These are phyloP conservation scores for Trametes sp. DNA, from an alignment of 1,284 basidiomycete species.

Conservation along the genomic window DNA sequence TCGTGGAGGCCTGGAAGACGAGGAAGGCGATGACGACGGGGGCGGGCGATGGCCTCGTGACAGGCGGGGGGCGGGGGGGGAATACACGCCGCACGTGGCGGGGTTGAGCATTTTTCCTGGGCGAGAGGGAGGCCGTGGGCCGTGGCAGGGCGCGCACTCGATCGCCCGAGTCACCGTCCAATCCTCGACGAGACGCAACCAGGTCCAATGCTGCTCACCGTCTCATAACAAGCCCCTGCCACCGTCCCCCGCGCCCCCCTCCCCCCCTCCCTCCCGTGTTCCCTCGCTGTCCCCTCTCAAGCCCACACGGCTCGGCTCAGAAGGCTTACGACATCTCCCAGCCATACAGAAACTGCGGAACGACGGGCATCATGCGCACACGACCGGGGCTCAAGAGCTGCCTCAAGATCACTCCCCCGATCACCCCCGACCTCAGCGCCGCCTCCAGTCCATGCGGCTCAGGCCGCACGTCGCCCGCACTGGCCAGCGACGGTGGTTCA, in stretches of 20 bases:
- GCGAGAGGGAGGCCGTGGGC: constrained; percentile 7
- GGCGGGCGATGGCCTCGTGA: constrained; percentile 4
- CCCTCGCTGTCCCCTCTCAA: constrained; percentile 1
- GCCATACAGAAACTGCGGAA: neutral
- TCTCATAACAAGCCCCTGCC: constrained; percentile 27
- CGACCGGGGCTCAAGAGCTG: constrained; percentile 50
- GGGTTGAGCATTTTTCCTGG: constrained; percentile 20
- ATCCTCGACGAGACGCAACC: constrained; percentile 13
- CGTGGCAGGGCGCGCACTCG: constrained; percentile 17
- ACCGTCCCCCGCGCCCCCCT: constrained; percentile 3
- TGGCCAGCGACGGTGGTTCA: constrained; percentile 29
- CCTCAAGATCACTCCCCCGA: constrained; percentile 46
- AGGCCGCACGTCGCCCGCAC: constrained; percentile 29
- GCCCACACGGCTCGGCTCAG: constrained; percentile 2
- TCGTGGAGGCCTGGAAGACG: neutral
- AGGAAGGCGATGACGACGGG: constrained; percentile 8
- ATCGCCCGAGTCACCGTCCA: constrained; percentile 27
- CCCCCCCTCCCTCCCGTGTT: constrained; percentile 3
- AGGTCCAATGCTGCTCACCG: constrained; percentile 20
- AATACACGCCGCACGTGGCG: constrained; percentile 30
- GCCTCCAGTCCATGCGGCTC: constrained; percentile 33
- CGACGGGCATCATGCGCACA: constrained; percentile 31
- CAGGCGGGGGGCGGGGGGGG: constrained; percentile 8
- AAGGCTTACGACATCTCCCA: neutral
- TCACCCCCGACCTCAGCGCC: constrained; percentile 39